Conservation (phyloP, 306 rosid genomes). For the Casuarina equisetifolia region DNA sequence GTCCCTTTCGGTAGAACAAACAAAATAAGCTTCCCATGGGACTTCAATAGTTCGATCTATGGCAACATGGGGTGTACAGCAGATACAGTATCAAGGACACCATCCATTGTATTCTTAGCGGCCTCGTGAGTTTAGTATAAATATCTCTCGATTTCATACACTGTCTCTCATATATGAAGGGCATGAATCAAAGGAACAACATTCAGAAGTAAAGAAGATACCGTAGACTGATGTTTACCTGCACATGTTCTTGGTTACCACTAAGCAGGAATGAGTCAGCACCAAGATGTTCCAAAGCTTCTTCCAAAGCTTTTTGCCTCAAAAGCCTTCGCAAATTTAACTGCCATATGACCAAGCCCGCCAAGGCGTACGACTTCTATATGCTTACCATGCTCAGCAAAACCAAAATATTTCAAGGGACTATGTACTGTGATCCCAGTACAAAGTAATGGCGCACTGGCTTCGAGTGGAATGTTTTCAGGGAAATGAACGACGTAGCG, state of each 20-base stretch:
- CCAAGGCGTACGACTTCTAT: slow-evolving; percentile 48
- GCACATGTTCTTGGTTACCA: slow-evolving; percentile 34
- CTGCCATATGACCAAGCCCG: slow-evolving; percentile 53
- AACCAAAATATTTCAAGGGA: slow-evolving; percentile 42
- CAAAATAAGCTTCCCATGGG: slow-evolving; percentile 50
- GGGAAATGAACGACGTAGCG: slow-evolving; percentile 27
- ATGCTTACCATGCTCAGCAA: slow-evolving; percentile 28
- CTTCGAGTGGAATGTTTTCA: slow-evolving; percentile 29
- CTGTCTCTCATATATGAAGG: too few species aligned
- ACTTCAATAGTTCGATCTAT: slow-evolving; percentile 39
- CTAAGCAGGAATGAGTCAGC: slow-evolving; percentile 53
- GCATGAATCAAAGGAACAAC: background rate
- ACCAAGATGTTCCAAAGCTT: slow-evolving; percentile 43
- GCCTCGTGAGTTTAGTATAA: slow-evolving; percentile 14
- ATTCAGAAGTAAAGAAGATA: background rate
- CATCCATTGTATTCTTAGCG: slow-evolving; percentile 43
- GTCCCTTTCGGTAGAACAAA: slow-evolving; percentile 45
- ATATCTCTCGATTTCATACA: too few species aligned
- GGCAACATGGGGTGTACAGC: slow-evolving; percentile 45
- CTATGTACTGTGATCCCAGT: slow-evolving; percentile 55
- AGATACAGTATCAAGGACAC: slow-evolving; percentile 55
- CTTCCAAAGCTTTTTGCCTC: slow-evolving; percentile 32
- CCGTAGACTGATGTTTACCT: slow-evolving; percentile 4
- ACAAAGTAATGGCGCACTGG: slow-evolving; percentile 43
- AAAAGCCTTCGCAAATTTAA: slow-evolving; percentile 56